A percentile compares a stretch with the other conserved stretches of the same genome.
phyloP scores from a whole-genome alignment of 140 eudicot genomes.

The Senecio squalidus region DNA sequence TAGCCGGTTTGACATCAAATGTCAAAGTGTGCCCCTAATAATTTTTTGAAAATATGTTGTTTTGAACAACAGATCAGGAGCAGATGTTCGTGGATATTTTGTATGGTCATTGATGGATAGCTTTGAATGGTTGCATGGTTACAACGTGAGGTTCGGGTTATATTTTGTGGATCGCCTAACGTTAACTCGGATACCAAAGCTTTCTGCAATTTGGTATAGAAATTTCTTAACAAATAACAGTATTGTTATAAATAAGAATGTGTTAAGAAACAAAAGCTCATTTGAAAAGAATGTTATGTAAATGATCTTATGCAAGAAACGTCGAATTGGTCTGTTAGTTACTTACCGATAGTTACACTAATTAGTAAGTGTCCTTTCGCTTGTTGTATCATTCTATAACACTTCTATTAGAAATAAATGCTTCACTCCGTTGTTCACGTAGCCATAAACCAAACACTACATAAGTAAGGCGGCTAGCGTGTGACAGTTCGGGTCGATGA shows the following conservation, averaged over 20 bases:
- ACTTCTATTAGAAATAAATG: too few relatives aligned
- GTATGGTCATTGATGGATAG: slow-evolving; percentile 65
- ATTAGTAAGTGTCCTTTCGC: not conserved
- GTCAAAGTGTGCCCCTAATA: not conserved
- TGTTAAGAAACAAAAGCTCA: not conserved
- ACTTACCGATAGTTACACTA: not conserved
- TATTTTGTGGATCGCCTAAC: slow-evolving; percentile 46
- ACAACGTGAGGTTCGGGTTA: slow-evolving; percentile 36
- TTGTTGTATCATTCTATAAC: not conserved
- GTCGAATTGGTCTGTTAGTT: too few relatives aligned
- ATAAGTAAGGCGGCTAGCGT: too few relatives aligned
- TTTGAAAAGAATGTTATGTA: not conserved
- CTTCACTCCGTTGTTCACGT: too few relatives aligned
- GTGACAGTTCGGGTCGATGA: too few relatives aligned
- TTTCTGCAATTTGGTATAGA: slow-evolving; percentile 53
- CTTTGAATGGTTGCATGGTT: slow-evolving; percentile 59
- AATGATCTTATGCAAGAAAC: not conserved
- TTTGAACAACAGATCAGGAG: slow-evolving; percentile 42
- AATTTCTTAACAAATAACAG: slow-evolving; percentile 35
- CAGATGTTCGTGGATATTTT: slow-evolving; percentile 72
- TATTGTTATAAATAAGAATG: not conserved
- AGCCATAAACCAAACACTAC: too few relatives aligned
- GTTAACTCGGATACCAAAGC: slow-evolving; percentile 43
- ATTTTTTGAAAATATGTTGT: not conserved
- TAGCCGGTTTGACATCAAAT: not conserved